These are phyloP conservation scores for Fusarium odoratissimum DNA, from an alignment of 2,329 filamentous ascomycete species.

Conservation along the genomic window DNA sequence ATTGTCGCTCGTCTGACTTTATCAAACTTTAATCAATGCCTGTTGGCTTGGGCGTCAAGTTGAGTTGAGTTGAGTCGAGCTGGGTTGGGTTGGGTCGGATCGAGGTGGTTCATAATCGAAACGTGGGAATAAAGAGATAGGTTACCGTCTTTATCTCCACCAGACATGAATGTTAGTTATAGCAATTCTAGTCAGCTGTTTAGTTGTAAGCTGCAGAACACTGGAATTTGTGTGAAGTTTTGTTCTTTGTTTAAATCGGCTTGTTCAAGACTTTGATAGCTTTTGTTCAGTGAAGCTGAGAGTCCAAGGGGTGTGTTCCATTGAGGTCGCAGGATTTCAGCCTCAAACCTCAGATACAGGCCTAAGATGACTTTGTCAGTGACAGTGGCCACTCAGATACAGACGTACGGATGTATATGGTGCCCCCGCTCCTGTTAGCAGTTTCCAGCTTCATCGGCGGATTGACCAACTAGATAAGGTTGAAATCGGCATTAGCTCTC, in stretches of 20 bases:
- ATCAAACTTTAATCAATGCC: fast-evolving
- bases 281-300: not conserved
- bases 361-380: not conserved
- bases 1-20: not conserved
- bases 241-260: not conserved
- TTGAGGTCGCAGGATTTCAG: fast-evolving
- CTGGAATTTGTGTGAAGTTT: fast-evolving
- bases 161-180: fast-evolving
- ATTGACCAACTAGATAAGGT: fast-evolving
- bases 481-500: fast-evolving
- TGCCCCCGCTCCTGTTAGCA: fast-evolving
- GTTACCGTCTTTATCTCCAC: fast-evolving
- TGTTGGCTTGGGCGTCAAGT: fast-evolving
- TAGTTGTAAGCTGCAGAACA: fast-evolving
- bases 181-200: fast-evolving
- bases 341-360: no score
- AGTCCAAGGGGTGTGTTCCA: fast-evolving
- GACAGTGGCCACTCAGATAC: fast-evolving
- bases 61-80: not conserved
- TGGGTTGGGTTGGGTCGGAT: not conserved
- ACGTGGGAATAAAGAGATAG: not conserved
- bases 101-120: fast-evolving
- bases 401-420: fast-evolving
- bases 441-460: fast-evolving
- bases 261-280: not conserved